Evolutionary conservation across 1,284 basidiomycete species (phyloP), one percentile per base, ranked within the genome.

Genomic region (Boletus semigastroideus): DNA sequence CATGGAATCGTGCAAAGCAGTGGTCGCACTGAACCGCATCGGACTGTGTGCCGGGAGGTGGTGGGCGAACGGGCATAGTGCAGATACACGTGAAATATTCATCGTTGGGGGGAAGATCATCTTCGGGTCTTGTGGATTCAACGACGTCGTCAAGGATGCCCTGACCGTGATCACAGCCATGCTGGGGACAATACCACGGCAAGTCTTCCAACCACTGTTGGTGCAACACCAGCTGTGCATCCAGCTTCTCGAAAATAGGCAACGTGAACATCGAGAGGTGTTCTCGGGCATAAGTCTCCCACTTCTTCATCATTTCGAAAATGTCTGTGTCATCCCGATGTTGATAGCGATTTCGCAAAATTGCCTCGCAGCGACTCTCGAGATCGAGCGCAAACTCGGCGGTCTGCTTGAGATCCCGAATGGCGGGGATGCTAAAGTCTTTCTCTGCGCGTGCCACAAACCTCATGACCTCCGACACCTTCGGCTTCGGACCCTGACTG

Each of bases 1-100:
- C 89, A 58, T 92, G 89, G 71, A 92, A 92, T 48, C 88, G 76
- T 40, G 89, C 90, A 64, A 80, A 87, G 59, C 89, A 92, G 60
- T 92, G 89, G 63, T 92, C 89, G 64, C 89, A 92, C 65, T 92
- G 89, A 7, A 92, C 90, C 0, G 90, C 89, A 64, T 91, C 88
- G 0, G 89, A 90, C 22, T 78, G 72, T 12, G 75, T 72, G n/a
- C 87, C 87, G 6, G 79, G 78, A 2, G 83, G 82, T 20, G 88
- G 89, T 12, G 87, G 88, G 22, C 82, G 80, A 38, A 92, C 89
- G 16, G 90, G 82, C 5, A 72, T 68, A 31, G 77, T 82, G 66
- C 89, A 92, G 54, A 92, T 92, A 63, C 89, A 92, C 1, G 90
- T 92, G 64, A 87, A 84, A 67, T 82, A 90, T 68, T 90, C 87